Evolutionary conservation across 305 asterid genomes (phyloP).

Genomic region (Ilex paraguariensis): DNA sequence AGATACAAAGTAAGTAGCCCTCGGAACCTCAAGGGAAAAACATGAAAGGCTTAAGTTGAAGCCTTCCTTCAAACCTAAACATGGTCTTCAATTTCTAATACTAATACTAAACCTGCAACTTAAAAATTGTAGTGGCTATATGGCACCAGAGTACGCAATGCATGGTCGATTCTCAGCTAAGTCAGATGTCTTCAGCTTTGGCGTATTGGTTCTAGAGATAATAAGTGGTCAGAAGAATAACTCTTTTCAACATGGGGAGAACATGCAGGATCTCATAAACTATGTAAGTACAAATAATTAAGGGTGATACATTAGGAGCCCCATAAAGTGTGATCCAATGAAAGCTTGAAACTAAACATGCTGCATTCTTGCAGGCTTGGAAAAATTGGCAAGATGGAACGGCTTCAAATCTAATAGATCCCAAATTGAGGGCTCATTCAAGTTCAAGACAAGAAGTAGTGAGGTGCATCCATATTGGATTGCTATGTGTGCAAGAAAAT

Average conservation of each 20-base stretch:
- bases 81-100: no score
- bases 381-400: background rate
- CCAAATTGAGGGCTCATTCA: conserved; percentile 10
- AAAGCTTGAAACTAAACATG: no score
- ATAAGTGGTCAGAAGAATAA: conserved; percentile 23
- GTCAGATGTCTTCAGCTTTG: conserved; percentile 37
- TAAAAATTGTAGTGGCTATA: conserved; percentile 26
- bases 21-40: background rate
- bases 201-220: conserved; percentile 37
- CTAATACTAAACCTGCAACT: no score
- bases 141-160: conserved; percentile 41
- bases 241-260: conserved; percentile 8
- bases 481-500: conserved; percentile 40
- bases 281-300: conserved; percentile 21
- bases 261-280: conserved; percentile 23
- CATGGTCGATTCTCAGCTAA: conserved; percentile 28
- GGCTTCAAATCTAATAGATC: background rate
- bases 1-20: no score
- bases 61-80: no score
- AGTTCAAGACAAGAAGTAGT: background rate
- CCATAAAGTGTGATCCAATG: no score
- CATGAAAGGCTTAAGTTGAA: background rate
- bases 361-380: background rate
- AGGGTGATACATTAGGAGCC: background rate
- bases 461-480: conserved; percentile 18